A percentile compares a stretch with the other conserved stretches of the same genome.
phyloP scores from a whole-genome alignment of 805 yeast species.

The Sugiyamaella smithiae region DNA sequence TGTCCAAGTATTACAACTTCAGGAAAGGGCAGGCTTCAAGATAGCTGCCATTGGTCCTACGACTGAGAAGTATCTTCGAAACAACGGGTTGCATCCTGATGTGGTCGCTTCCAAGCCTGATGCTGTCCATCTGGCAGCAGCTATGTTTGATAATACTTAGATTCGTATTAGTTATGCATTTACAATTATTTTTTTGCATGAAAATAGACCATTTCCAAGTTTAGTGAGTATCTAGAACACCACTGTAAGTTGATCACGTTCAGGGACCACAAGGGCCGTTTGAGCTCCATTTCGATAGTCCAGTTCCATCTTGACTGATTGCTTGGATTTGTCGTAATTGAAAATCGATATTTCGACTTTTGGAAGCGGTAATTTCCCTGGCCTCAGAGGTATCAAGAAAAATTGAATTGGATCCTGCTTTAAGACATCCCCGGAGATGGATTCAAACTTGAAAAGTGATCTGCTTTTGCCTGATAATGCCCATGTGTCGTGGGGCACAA shows the following conservation, averaged over 20 bases:
- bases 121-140: constrained; percentile 54
- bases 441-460: constrained; percentile 44
- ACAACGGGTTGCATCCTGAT: constrained; percentile 53
- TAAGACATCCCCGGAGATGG: constrained; percentile 22
- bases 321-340: constrained; percentile 18
- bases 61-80: constrained; percentile 57
- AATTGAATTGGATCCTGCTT: constrained; percentile 35
- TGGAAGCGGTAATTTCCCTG: constrained; percentile 73
- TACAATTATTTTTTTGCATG: too few species aligned
- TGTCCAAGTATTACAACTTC: constrained; percentile 43
- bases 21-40: constrained; percentile 31
- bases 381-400: constrained; percentile 66
- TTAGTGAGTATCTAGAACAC: constrained; percentile 47
- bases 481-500: constrained; percentile 68
- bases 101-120: constrained; percentile 73
- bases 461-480: constrained; percentile 67
- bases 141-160: constrained; percentile 24
- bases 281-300: constrained; percentile 69
- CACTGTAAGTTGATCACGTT: constrained; percentile 57
- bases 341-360: constrained; percentile 46
- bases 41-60: constrained; percentile 94
- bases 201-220: too few species aligned
- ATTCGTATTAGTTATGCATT: too few species aligned
- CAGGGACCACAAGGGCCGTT: constrained; percentile 68
- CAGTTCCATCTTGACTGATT: constrained; percentile 46